Evolutionary conservation across 1,284 basidiomycete species (phyloP).

Genomic region (Trichosporon asahii): DNA sequence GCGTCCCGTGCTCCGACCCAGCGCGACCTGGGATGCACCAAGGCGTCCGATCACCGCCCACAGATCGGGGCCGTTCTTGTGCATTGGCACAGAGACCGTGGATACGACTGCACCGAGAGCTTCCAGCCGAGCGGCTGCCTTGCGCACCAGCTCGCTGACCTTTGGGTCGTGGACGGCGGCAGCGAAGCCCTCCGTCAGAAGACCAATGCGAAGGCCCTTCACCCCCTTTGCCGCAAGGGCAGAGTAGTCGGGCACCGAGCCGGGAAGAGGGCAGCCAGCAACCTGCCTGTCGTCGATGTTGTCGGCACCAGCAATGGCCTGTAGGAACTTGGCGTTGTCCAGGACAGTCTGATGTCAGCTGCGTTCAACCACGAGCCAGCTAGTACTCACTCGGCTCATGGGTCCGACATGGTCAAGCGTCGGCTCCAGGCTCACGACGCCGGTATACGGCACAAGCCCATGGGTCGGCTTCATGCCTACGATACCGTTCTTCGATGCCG

Average conservation of each 20-base stretch:
- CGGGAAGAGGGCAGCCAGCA: constrained; percentile 53
- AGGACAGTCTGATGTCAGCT: constrained; percentile 49
- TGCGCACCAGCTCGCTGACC: constrained; percentile 20
- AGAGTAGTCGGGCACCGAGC: constrained; percentile 52
- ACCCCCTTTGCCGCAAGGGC: constrained; percentile 33
- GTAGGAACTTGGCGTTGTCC: constrained; percentile 54
- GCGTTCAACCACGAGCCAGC: no score
- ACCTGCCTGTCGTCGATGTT: constrained; percentile 56
- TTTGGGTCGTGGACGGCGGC: constrained; percentile 41
- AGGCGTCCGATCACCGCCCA: constrained; percentile 35
- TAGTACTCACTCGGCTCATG: constrained; percentile 27
- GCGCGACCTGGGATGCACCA: constrained; percentile 32
- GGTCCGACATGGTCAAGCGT: constrained; percentile 51
- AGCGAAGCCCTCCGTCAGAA: constrained; percentile 54
- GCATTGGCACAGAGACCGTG: constrained; percentile 29
- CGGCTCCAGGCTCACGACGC: constrained; percentile 53
- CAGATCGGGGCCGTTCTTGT: constrained; percentile 29
- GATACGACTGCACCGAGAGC: constrained; percentile 25
- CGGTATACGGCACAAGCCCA: constrained; percentile 58
- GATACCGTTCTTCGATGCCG: constrained; percentile 55
- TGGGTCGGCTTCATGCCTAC: constrained; percentile 58
- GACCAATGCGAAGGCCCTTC: constrained; percentile 52
- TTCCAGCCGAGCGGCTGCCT: constrained; percentile 19
- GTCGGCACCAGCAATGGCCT: constrained; percentile 56
- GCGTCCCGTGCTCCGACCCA: constrained; percentile 42